Evolutionary conservation across 202 grass and related monocot genomes (phyloP).

Genomic region (Panicum virgatum): DNA sequence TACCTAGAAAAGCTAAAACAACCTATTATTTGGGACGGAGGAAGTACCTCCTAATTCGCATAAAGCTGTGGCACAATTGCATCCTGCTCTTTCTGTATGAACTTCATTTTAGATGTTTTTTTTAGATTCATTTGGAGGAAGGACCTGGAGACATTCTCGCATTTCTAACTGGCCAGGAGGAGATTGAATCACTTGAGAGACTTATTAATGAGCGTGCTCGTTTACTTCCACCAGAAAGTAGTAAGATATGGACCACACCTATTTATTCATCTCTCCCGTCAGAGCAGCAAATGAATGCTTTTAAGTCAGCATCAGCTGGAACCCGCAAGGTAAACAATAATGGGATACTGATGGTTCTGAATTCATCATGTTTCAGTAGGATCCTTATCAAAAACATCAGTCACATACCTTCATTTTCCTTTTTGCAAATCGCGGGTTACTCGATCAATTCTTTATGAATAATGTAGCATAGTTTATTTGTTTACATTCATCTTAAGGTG

Average conservation of each 20-base stretch:
- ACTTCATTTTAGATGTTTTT: constrained; percentile 39
- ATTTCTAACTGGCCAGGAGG: constrained; percentile 96
- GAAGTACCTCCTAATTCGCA: background rate
- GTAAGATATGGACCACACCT: constrained; percentile 65
- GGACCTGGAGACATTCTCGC: constrained; percentile 84
- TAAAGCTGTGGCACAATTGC: background rate
- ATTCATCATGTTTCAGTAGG: background rate
- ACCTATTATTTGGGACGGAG: too few species aligned
- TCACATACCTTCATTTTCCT: background rate
- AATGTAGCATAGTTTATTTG: background rate
- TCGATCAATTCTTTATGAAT: background rate
- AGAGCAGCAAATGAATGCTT: constrained; percentile 94
- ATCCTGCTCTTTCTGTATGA: constrained; percentile 10
- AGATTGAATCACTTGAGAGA: constrained; percentile 95
- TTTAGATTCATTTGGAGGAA: constrained; percentile 85
- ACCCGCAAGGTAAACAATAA: constrained; percentile 65
- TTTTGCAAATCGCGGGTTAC: background rate
- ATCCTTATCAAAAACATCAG: background rate
- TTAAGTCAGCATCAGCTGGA: constrained; percentile 67
- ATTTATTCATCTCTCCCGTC: constrained; percentile 96
- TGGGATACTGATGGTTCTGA: background rate
- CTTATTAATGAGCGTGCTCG: constrained; percentile 69
- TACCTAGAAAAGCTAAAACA: too few species aligned
- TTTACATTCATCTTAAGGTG: background rate
- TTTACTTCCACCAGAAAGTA: constrained; percentile 67